Base-by-base conservation (phyloP, 2,329 filamentous ascomycete genomes). In the Hypoxylon sp. region DNA sequence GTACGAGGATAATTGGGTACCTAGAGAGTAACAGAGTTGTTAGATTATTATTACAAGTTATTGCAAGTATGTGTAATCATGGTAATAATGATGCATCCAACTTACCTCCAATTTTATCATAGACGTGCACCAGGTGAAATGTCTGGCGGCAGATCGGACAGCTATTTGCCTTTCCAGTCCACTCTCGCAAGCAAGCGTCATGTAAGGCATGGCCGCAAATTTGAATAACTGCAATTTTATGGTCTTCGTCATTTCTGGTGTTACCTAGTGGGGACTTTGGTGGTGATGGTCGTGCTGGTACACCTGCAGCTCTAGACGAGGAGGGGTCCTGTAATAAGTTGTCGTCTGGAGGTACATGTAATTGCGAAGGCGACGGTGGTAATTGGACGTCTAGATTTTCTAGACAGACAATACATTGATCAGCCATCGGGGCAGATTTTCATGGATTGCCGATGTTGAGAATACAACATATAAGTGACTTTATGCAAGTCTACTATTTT, bases 111-210 rank as follows among this genome's bases (percentile, higher is more conserved):
- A 94, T 82, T 73, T 86, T 89, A 76, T 92, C 89, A 79, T 91
- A 91, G 68, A 99, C 90, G 78, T 96, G 90, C 72, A 99, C 94
- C 74, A 91, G 83, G 80, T 98, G 95, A 83, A 99, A 98, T 70
- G 87, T 89, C 75, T 93, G 92, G 73, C 96, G 92, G 82, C 96
- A 99, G 80, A 99, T 97, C 49, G 96, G 96, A 80, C 96, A 99
- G 78, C 94, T 98, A 81, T 98, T 99, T 70, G 96, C 95, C 79
- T 97, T 92, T 81, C 97, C 93, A 49, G 95, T 93, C 96, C 96
- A 99, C 73, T 94, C 93, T 74, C 92, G 91, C 73, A 99, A 86
- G 80, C 96, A 99, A 57, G 91, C 90, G 82, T 99, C 91, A 82
- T 99, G 96, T 74, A 99, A 85, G 74, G 94, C 88, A 84, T 99